Base-by-base conservation (phyloP, 768 basidiomycete species). In the Calocybe indica region DNA sequence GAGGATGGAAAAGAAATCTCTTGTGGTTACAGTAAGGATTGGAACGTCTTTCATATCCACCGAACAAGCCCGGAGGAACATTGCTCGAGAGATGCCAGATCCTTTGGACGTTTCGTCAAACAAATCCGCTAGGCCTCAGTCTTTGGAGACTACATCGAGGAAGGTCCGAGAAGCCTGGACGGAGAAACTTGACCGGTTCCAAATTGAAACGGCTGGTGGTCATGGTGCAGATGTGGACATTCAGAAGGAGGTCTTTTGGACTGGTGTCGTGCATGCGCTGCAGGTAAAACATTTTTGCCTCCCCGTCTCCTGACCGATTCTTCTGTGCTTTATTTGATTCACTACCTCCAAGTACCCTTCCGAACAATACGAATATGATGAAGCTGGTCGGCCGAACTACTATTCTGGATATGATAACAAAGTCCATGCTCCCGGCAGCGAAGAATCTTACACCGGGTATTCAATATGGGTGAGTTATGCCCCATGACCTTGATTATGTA, bases 401-500 rank as follows among this genome's bases (percentile, higher is more conserved):
- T 92, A 85, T 61, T 90, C 88, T 5, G 89, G 79, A 1, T 90
- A 90, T 49, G 82, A 87, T 46, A 78, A 85, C 45, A 49, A 62
- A 5, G 63, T 90, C 0, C 84, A 88, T 41, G 59, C 74, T 28
- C 52, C 50, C n/a, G 51, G 54, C 14, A 59, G 56, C 3, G 80
- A 83, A n/a, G 65, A 68, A n/a, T 88, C 85, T 0, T 90, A 89
- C 55, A 85, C 80, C 0, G 88, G 87, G 0, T 90, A 90, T 58
- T 88, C 85, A 0, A 85, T 81, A 50, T 88, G 86, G 86, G 83
- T 85, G 48, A 22, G 22, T 22, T 22, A 4, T 4, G 22, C 22
- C 22, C 22, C 5, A 73, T 53, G 42, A 40, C 37, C 10, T 39
- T 11, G 32, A 39, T 37, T 36, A 12, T 44, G 5, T 32, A 12